Percentiles rank a stretch among this genome's conserved stretches.
Evolutionary conservation across 164 flowering plant genomes (phyloP).

Genomic region (Kalanchoe fedtschenkoi): DNA sequence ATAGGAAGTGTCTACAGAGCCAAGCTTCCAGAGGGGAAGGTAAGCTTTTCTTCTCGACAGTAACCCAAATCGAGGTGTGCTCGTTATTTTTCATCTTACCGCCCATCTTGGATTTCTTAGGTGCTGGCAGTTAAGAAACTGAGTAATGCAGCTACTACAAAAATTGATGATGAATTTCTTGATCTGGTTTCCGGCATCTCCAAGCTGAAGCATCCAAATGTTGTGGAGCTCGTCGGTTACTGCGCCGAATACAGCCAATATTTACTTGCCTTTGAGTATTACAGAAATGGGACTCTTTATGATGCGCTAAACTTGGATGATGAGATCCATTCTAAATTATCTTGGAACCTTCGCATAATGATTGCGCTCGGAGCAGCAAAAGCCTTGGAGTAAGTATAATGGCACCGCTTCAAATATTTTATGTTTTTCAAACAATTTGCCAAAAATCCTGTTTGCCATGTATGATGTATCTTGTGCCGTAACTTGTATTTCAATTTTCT

Average conservation of each 20-base stretch:
- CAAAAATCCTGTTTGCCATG: too few relatives aligned
- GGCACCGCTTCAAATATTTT: neutral
- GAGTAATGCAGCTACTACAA: conserved; percentile 22
- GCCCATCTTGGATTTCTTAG: conserved; percentile 18
- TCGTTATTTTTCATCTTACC: conserved; percentile 3
- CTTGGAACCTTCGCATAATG: conserved; percentile 64
- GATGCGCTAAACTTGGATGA: conserved; percentile 64
- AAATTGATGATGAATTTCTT: conserved; percentile 49
- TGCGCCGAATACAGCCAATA: conserved; percentile 76
- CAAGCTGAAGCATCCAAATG: conserved; percentile 43
- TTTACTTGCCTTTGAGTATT: conserved; percentile 60
- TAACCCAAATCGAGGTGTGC: neutral
- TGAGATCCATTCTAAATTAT: conserved; percentile 39
- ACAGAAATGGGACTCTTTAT: conserved; percentile 51
- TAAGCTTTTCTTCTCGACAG: conserved; percentile 11
- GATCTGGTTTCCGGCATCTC: conserved; percentile 45
- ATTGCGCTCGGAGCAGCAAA: conserved; percentile 83
- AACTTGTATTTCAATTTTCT: neutral
- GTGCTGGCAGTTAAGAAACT: conserved; percentile 76
- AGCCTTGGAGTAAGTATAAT: conserved; percentile 69
- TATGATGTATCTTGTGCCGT: neutral
- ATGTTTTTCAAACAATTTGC: neutral
- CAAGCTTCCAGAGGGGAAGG: conserved; percentile 77
- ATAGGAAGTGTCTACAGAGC: conserved; percentile 74
- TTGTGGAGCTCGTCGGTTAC: conserved; percentile 68